Evolutionary conservation across 1,284 basidiomycete species (phyloP).

Genomic region (Phenoliferia sp.): DNA sequence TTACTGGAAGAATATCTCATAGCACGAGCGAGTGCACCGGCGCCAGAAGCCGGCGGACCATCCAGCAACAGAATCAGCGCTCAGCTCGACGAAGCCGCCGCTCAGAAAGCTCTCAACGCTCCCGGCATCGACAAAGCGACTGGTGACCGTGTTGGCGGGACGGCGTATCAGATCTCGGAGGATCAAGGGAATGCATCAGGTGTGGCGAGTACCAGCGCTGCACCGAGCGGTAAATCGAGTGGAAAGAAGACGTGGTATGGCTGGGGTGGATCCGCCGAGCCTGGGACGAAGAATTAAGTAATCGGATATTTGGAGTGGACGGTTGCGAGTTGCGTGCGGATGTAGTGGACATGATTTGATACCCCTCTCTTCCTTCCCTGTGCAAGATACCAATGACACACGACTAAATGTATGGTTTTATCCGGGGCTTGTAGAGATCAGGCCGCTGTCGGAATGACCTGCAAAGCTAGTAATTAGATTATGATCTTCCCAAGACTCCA

Average conservation of each 20-base stretch:
- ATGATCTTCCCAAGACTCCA: background rate
- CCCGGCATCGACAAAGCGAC: background rate
- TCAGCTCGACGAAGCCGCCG: background rate
- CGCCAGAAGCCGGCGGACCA: background rate
- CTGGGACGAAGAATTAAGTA: no score
- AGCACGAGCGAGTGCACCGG: background rate
- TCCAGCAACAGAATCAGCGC: background rate
- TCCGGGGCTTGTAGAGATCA: no score
- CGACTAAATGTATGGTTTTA: no score
- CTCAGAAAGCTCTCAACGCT: background rate
- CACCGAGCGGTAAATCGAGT: no score
- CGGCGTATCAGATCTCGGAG: background rate
- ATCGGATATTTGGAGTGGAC: no score
- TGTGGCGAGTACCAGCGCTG: background rate
- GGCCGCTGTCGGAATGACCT: background rate
- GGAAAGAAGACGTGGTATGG: no score
- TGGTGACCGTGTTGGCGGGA: background rate
- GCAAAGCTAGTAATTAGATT: background rate
- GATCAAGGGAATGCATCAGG: background rate
- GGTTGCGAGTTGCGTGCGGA: no score
- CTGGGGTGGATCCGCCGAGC: no score
- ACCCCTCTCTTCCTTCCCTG: no score
- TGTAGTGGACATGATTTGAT: no score
- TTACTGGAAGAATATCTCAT: slow-evolving; percentile 2
- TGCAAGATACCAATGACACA: no score